Evolutionary conservation across 2,329 filamentous ascomycete genomes (phyloP).

Genomic region (Apiospora kogelbergensis): DNA sequence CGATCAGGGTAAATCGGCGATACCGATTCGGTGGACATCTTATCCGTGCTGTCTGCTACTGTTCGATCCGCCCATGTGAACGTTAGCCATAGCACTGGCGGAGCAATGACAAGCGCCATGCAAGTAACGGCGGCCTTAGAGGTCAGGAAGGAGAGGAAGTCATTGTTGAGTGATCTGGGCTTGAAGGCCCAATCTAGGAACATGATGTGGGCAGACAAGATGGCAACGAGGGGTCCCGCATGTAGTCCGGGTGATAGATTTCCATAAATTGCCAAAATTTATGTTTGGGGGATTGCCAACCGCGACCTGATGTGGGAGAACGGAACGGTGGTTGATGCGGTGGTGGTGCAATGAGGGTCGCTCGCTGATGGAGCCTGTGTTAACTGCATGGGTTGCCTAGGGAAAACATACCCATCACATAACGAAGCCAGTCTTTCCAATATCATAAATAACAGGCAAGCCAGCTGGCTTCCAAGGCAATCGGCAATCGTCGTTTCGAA

Average conservation of each 20-base stretch:
- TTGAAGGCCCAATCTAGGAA: constrained; percentile 8
- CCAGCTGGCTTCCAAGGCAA: neutral
- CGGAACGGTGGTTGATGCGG: neutral
- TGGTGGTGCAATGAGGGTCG: neutral
- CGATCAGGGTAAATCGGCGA: constrained; percentile 84
- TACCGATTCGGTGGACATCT: constrained; percentile 71
- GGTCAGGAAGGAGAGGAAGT: constrained; percentile 11
- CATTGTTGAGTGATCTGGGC: constrained; percentile 5
- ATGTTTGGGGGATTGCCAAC: neutral
- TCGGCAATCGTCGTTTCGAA: constrained; percentile 4
- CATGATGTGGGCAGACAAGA: neutral
- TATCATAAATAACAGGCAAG: neutral
- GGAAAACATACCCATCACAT: constrained; percentile 18
- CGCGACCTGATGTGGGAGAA: neutral
- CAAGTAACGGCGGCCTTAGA: constrained; percentile 16
- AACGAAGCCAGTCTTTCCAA: constrained; percentile 12
- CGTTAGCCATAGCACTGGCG: constrained; percentile 32
- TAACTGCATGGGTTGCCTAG: constrained; percentile 2
- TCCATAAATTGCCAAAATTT: neutral
- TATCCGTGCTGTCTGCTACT: constrained; percentile 46
- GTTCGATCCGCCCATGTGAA: constrained; percentile 21
- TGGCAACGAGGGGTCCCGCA: neutral
- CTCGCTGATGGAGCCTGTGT: neutral
- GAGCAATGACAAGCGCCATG: constrained; percentile 23
- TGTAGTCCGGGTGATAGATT: too few species aligned